Evolutionary conservation across 345 rosid genomes (phyloP).

Genomic region (Crucihimalaya himalaica): DNA sequence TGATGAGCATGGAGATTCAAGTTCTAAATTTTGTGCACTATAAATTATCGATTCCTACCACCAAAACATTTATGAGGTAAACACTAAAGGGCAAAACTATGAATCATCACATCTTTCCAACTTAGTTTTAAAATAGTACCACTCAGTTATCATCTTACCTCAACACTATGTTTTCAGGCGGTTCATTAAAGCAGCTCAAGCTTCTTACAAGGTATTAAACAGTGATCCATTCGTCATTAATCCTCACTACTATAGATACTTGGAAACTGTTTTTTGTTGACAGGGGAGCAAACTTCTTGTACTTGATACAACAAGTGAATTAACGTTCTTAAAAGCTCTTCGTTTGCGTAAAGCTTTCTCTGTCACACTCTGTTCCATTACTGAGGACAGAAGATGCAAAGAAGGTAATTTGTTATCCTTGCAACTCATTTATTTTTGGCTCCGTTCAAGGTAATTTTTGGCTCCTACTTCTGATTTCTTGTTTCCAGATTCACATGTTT

Average conservation of each 20-base stretch:
- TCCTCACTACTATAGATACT: background rate
- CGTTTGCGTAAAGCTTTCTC: conserved; percentile 69
- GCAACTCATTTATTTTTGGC: too few relatives aligned
- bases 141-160: background rate
- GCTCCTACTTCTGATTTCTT: too few relatives aligned
- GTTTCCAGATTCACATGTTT: too few relatives aligned
- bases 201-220: conserved; percentile 58
- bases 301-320: conserved; percentile 83
- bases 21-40: conserved; percentile 69
- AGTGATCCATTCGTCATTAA: background rate
- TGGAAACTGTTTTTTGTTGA: conserved; percentile 18
- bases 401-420: conserved; percentile 48
- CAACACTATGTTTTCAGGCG: conserved; percentile 55
- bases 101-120: conserved; percentile 16
- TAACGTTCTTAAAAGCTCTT: conserved; percentile 60
- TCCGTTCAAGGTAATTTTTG: too few relatives aligned
- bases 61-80: conserved; percentile 90
- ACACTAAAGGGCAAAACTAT: conserved; percentile 4
- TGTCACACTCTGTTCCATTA: conserved; percentile 59
- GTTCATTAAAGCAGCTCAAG: conserved; percentile 82
- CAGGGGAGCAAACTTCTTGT: conserved; percentile 83
- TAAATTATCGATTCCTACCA: conserved; percentile 77
- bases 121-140: conserved; percentile 4
- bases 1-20: conserved; percentile 78
- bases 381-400: conserved; percentile 64